phyloP scores from a whole-genome alignment of 441 rosid genomes.

The Syzygium malaccense region DNA sequence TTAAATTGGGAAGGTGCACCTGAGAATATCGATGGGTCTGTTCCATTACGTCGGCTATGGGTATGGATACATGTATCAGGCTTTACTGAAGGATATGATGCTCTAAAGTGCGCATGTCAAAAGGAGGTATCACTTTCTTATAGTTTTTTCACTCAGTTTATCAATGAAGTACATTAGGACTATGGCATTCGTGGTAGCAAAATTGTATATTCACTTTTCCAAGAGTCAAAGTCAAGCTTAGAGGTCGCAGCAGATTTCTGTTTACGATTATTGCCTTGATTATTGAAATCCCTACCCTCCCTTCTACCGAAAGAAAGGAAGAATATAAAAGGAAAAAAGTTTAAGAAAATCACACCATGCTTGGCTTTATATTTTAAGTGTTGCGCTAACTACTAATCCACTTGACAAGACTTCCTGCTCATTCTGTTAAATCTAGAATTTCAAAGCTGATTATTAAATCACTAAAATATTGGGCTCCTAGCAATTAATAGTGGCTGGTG shows the following conservation, averaged over 20 bases:
- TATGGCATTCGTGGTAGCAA: neutral
- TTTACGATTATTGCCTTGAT: neutral
- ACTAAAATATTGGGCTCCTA: neutral
- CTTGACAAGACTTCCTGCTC: neutral
- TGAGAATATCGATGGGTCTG: constrained; percentile 6
- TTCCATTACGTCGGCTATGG: constrained; percentile 52
- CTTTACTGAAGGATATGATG: constrained; percentile 60
- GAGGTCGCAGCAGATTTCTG: neutral
- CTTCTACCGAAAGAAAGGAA: neutral
- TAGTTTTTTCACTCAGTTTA: neutral
- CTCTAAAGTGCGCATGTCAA: constrained; percentile 61
- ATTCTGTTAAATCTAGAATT: neutral
- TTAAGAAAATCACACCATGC: neutral
- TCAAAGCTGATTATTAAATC: neutral
- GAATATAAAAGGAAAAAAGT: neutral
- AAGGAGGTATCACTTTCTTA: constrained; percentile 37
- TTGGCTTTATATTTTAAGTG: neutral
- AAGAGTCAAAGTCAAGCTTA: neutral
- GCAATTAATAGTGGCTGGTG: neutral
- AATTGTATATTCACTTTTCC: neutral
- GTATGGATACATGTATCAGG: constrained; percentile 87
- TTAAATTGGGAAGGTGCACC: constrained; percentile 9
- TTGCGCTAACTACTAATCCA: neutral
- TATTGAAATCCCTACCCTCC: neutral
- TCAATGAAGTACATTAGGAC: neutral